A percentile compares a stretch with the other conserved stretches of the same genome.
Evolutionary conservation across 148 eudicot species (phyloP).

Genomic region (Spergularia bocconei): DNA sequence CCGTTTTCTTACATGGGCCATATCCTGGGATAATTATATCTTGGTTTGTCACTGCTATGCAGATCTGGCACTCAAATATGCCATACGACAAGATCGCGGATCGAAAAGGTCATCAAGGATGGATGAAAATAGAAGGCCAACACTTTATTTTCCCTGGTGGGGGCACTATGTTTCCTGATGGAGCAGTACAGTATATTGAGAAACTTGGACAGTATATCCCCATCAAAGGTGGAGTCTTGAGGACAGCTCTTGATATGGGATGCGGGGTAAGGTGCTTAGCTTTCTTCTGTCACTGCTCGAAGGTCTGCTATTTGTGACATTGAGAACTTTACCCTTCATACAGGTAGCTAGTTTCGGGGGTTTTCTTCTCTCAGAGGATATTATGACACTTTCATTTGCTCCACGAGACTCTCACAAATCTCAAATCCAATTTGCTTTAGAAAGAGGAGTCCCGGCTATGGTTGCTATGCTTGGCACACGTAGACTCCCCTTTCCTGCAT

Average conservation of each 20-base stretch:
- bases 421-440: slow-evolving; percentile 96
- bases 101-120: slow-evolving; percentile 95
- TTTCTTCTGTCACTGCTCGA: background rate
- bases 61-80: slow-evolving; percentile 98
- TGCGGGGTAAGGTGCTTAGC: slow-evolving; percentile 72
- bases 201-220: slow-evolving; percentile 94
- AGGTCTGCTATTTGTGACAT: background rate
- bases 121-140: slow-evolving; percentile 93
- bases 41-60: slow-evolving; percentile 18
- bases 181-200: slow-evolving; percentile 88
- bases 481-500: slow-evolving; percentile 94
- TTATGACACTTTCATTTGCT: slow-evolving; percentile 86
- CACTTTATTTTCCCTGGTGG: slow-evolving; percentile 98
- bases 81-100: slow-evolving; percentile 96
- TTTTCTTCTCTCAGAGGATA: slow-evolving; percentile 68
- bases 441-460: slow-evolving; percentile 96
- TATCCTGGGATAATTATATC: background rate
- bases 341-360: slow-evolving; percentile 99
- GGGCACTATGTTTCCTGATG: slow-evolving; percentile 96
- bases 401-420: slow-evolving; percentile 99
- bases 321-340: slow-evolving; percentile 18
- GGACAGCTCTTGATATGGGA: slow-evolving; percentile 99
- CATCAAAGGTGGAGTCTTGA: slow-evolving; percentile 71
- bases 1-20: background rate
- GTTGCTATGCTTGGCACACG: slow-evolving; percentile 99